phyloP scores from a whole-genome alignment of 257 asterid genomes.

The Gentiana macrophylla region DNA sequence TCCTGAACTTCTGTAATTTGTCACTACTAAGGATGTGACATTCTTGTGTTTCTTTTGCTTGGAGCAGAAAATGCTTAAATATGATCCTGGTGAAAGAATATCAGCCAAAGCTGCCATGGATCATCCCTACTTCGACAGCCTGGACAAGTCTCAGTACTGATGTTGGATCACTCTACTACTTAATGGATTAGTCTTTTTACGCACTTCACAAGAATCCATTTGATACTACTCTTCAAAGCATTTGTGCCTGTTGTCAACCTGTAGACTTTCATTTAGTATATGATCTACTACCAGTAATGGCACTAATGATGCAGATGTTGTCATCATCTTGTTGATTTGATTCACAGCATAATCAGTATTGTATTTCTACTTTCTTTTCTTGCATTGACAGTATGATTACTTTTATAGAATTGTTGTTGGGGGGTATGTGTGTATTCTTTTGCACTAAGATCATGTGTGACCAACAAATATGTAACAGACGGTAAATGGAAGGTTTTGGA shows the following conservation, averaged over 20 bases:
- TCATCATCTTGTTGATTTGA: conserved; percentile 51
- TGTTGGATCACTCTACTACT: not conserved
- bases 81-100: conserved; percentile 78
- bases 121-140: conserved; percentile 85
- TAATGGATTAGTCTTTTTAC: no score
- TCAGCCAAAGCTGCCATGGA: conserved; percentile 90
- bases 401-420: no score
- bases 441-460: no score
- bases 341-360: no score
- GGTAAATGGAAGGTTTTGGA: no score
- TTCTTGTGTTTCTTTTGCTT: conserved; percentile 10
- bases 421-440: no score
- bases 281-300: conserved; percentile 3
- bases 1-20: no score
- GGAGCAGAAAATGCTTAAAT: conserved; percentile 74
- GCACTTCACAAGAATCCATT: no score
- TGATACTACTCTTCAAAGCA: not conserved
- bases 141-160: conserved; percentile 86
- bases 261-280: not conserved
- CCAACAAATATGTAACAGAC: no score
- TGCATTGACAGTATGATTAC: no score
- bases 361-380: no score
- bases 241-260: not conserved
- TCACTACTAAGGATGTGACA: not conserved
- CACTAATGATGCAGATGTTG: not conserved